A percentile compares a stretch with the other conserved stretches of the same genome.
Conservation (phyloP, 2,329 filamentous ascomycete species). For the Botrytis deweyae region DNA sequence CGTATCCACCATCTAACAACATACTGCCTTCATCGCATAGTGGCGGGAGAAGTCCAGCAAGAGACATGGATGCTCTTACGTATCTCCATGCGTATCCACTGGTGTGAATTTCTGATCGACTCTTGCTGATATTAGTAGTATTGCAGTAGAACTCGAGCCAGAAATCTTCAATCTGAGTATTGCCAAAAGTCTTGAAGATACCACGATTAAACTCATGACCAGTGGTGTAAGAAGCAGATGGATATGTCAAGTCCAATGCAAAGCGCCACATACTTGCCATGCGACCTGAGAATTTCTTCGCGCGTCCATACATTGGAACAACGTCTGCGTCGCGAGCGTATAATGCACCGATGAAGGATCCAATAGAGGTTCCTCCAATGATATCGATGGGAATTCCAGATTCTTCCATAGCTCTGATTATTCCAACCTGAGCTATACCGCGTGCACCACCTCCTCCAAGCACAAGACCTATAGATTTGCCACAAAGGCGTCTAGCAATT, state of each 20-base stretch:
- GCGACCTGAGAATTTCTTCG: constrained; percentile 96
- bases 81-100: constrained; percentile 98
- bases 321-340: constrained; percentile 96
- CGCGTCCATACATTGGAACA: constrained; percentile 92
- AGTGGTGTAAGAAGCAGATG: constrained; percentile 94
- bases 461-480: constrained; percentile 91
- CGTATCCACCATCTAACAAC: constrained; percentile 93
- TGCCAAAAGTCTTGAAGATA: constrained; percentile 97
- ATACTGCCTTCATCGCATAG: constrained; percentile 96
- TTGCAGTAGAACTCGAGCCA: constrained; percentile 99
- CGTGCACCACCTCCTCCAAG: constrained; percentile 90
- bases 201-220: constrained; percentile 98
- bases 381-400: constrained; percentile 95
- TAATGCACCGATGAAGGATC: constrained; percentile 88
- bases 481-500: constrained; percentile 83
- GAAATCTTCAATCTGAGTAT: constrained; percentile 97
- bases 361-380: constrained; percentile 93
- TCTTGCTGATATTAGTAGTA: constrained; percentile 97
- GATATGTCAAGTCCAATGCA: constrained; percentile 91
- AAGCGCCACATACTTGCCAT: constrained; percentile 99
- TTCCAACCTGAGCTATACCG: constrained; percentile 88
- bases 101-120: constrained; percentile 86
- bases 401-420: constrained; percentile 93
- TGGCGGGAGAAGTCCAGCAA: constrained; percentile 88
- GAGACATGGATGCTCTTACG: constrained; percentile 92